Conservation (phyloP, 495 filamentous ascomycete genomes). For the Amorphotheca resinae region DNA sequence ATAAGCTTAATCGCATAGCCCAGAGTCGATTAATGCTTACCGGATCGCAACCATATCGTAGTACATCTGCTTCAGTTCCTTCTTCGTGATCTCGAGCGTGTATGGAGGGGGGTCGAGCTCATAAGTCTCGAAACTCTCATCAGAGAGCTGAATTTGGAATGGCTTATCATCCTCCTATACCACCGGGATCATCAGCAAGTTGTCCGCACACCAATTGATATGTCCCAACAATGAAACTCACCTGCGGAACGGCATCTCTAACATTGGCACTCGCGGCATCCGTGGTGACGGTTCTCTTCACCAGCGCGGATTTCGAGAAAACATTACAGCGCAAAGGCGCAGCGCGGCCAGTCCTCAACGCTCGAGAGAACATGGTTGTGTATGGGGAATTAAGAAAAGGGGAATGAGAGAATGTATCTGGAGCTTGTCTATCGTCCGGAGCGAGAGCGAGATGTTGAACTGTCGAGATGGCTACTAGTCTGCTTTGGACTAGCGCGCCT, state of each 20-base stretch:
- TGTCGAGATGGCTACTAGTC: constrained; percentile 8
- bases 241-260: constrained; percentile 63
- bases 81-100: constrained; percentile 86
- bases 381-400: not conserved
- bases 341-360: constrained; percentile 33
- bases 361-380: constrained; percentile 39
- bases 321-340: constrained; percentile 28
- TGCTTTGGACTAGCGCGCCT: not conserved
- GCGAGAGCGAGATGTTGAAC: constrained; percentile 16
- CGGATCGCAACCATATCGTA: constrained; percentile 88
- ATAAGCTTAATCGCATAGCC: not conserved
- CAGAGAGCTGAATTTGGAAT: constrained; percentile 83
- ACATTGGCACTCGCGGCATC: constrained; percentile 86
- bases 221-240: constrained; percentile 21
- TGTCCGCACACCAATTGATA: constrained; percentile 5
- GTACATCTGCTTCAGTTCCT: constrained; percentile 97
- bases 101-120: constrained; percentile 92
- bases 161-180: constrained; percentile 80
- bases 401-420: constrained; percentile 3
- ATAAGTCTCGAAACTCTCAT: constrained; percentile 99
- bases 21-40: constrained; percentile 35
- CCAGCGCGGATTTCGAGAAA: constrained; percentile 30
- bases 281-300: constrained; percentile 74
- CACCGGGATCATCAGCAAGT: constrained; percentile 1
- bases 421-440: constrained; percentile 3